These are phyloP conservation scores for Eremochloa ophiuroides DNA, from an alignment of 176 grass and related monocot species.

Conservation along the genomic window DNA sequence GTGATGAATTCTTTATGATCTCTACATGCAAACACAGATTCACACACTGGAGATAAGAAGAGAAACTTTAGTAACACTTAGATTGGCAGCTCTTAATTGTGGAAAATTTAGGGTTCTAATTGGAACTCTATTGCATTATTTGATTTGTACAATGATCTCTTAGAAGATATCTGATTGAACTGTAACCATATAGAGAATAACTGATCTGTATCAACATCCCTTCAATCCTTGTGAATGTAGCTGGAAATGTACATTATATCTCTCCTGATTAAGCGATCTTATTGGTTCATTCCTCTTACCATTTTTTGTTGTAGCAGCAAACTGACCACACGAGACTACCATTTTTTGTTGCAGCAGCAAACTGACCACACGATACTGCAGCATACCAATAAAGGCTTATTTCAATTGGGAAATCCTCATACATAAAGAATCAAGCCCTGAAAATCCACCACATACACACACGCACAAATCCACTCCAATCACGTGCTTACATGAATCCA, in stretches of 20 bases:
- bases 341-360: too few relatives aligned
- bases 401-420: not conserved
- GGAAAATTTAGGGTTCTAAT: not conserved
- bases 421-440: not conserved
- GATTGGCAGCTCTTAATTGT: not conserved
- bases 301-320: not conserved
- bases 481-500: not conserved
- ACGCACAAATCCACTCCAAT: too few relatives aligned
- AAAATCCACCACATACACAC: too few relatives aligned
- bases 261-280: not conserved
- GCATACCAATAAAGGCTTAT: not conserved
- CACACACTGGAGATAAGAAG: not conserved
- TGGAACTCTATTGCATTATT: not conserved
- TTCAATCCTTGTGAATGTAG: not conserved
- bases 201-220: not conserved
- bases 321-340: not conserved
- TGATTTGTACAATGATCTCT: not conserved
- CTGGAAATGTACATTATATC: not conserved
- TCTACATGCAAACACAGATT: not conserved
- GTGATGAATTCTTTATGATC: conserved; percentile 5
- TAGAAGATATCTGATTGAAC: not conserved
- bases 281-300: not conserved
- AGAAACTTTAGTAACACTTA: not conserved
- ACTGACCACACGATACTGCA: too few relatives aligned
- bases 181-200: not conserved